Base-by-base conservation (phyloP, 345 rosid genomes). In the Carallia pectinifolia region DNA sequence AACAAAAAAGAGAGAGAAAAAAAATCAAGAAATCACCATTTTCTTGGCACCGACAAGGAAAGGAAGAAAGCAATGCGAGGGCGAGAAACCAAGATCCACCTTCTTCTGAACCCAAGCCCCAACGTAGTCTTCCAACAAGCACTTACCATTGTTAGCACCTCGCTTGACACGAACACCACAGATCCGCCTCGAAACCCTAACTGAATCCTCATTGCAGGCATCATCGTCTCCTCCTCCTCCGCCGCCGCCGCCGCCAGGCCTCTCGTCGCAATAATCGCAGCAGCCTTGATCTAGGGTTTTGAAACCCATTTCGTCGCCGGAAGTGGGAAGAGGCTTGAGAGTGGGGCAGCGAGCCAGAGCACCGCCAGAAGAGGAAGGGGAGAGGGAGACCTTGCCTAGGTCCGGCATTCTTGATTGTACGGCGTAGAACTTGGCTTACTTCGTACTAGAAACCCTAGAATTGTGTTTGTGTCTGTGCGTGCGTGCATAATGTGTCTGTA, bases 31-130 rank as follows among this genome's bases (percentile, higher is more conserved):
- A 44, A 44, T 33, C 71, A 93, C 98, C 89, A 85, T 64, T 77
- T 80, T 89, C 75, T 89, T 85, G 27, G 96, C 86, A 10, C 89
- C 89, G 37, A 77, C 82, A 4, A 93, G 92, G 72, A 93, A 93
- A 18, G 98, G 96, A 53, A 93, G 90, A 62, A 74, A 66, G 72
- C 84, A 44, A 13, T 44, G 50, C 34, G 60, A 56, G 29, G 6
- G 60, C 60, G 34, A 27, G 60, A 9, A 33, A 56, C 60, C 29
- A 56, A 56, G 60, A 27, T 56, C 90, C 71, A 82, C 73, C 79
- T 85, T 85, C 83, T 77, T 78, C 79, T 55, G 72, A 23, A 56
- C 80, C 92, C 88, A 87, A 79, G 50, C 81, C 47, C 55, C 67
- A 44, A 82, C 81, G 59, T 85, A 81, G 47, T 82, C 85, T 40